These are phyloP conservation scores for Triangularia verruculosa DNA, from an alignment of 2,329 filamentous ascomycete species.

Conservation along the genomic window DNA sequence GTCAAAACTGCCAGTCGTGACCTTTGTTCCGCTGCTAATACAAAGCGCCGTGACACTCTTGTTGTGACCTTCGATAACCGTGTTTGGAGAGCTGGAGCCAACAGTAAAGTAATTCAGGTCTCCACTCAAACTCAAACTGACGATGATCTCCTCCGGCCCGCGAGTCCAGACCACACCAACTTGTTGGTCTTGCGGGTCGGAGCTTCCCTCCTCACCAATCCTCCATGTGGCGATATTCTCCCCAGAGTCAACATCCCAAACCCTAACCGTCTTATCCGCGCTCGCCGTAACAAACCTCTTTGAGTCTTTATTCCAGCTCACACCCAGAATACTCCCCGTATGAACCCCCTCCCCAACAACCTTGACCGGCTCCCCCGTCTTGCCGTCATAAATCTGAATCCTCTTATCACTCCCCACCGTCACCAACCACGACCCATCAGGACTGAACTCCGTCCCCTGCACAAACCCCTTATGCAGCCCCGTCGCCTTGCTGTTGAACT, in stretches of 20 bases:
- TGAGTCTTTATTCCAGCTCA: slow-evolving; percentile 87
- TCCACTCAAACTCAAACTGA: slow-evolving; percentile 83
- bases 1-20: slow-evolving; percentile 92
- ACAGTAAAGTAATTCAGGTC: slow-evolving; percentile 86
- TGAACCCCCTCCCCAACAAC: slow-evolving; percentile 82
- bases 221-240: slow-evolving; percentile 79
- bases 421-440: slow-evolving; percentile 76
- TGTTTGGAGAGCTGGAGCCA: slow-evolving; percentile 65
- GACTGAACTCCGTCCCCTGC: slow-evolving; percentile 83
- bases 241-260: slow-evolving; percentile 85
- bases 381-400: slow-evolving; percentile 95
- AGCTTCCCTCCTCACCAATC: slow-evolving; percentile 69
- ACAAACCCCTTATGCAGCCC: slow-evolving; percentile 85
- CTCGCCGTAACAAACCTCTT: slow-evolving; percentile 86
- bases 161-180: slow-evolving; percentile 90
- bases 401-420: slow-evolving; percentile 89
- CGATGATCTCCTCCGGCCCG: slow-evolving; percentile 79
- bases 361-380: slow-evolving; percentile 79
- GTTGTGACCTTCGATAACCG: slow-evolving; percentile 80
- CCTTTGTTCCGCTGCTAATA: slow-evolving; percentile 56
- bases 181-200: slow-evolving; percentile 80
- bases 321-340: slow-evolving; percentile 86
- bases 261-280: slow-evolving; percentile 88
- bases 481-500: slow-evolving; percentile 81
- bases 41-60: slow-evolving; percentile 82